phyloP scores from a whole-genome alignment of 345 rosid genomes.

The Arabidopsis suecica region DNA sequence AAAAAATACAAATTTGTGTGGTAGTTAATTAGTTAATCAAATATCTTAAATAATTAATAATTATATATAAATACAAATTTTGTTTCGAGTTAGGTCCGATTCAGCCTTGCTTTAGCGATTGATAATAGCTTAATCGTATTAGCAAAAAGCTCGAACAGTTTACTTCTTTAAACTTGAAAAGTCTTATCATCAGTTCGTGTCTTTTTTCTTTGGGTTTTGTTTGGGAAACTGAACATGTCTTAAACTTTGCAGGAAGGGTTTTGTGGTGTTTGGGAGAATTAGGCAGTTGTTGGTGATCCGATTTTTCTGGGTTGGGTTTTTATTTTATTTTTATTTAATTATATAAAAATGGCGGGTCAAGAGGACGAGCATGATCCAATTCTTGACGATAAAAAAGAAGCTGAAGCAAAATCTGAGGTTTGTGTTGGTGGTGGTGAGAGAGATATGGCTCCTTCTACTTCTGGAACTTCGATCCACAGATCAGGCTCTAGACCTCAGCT shows the following conservation, averaged over 20 bases:
- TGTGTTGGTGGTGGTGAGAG: slow-evolving; percentile 50
- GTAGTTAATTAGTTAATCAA: too few species aligned
- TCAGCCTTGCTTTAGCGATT: neutral
- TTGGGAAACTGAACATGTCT: slow-evolving; percentile 15
- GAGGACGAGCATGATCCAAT: slow-evolving; percentile 48
- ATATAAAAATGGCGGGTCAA: slow-evolving; percentile 36
- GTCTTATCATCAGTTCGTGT: slow-evolving; percentile 1
- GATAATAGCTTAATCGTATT: neutral
- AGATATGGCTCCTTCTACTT: slow-evolving; percentile 66
- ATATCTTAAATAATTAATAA: too few species aligned
- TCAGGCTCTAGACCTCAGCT: slow-evolving; percentile 95
- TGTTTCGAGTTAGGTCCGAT: neutral
- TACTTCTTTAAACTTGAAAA: neutral
- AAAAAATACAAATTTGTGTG: too few species aligned
- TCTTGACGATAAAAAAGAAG: slow-evolving; percentile 48
- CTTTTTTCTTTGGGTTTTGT: neutral
- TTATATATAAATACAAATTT: too few species aligned
- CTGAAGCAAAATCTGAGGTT: slow-evolving; percentile 37
- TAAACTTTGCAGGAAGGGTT: slow-evolving; percentile 15
- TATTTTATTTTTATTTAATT: neutral
- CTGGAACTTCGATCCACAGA: slow-evolving; percentile 73
- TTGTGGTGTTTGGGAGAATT: slow-evolving; percentile 31
- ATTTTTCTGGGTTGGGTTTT: slow-evolving; percentile 32
- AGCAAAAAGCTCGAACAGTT: slow-evolving; percentile 13
- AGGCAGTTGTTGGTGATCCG: slow-evolving; percentile 47